These are phyloP conservation scores for Eruca vesicaria DNA, from an alignment of 441 rosid species.

Conservation along the genomic window DNA sequence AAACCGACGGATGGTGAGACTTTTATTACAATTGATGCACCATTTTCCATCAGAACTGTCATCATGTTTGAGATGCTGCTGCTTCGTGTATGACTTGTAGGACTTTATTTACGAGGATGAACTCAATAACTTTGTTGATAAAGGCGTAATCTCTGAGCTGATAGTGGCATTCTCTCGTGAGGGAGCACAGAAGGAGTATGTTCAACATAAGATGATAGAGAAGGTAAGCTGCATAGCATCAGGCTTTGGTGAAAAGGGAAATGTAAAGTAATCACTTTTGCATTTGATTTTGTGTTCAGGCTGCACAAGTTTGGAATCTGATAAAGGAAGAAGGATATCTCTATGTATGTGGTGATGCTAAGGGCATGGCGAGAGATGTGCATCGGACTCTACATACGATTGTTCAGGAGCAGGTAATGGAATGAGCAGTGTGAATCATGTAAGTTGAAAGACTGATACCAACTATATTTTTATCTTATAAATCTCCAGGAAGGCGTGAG, in stretches of 20 bases:
- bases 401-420: slow-evolving; percentile 58
- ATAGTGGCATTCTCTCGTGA: slow-evolving; percentile 70
- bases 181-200: slow-evolving; percentile 69
- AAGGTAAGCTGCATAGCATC: slow-evolving; percentile 36
- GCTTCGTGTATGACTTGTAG: slow-evolving; percentile 29
- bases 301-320: slow-evolving; percentile 51
- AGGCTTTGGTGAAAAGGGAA: not conserved
- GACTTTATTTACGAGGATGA: slow-evolving; percentile 70
- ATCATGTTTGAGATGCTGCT: not conserved
- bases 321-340: slow-evolving; percentile 52
- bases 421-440: not conserved
- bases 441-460: not conserved
- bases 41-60: slow-evolving; percentile 5
- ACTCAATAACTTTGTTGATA: slow-evolving; percentile 50
- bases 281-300: slow-evolving; percentile 36
- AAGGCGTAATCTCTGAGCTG: slow-evolving; percentile 60
- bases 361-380: slow-evolving; percentile 73
- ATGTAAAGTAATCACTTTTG: not conserved
- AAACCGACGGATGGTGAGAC: slow-evolving; percentile 57
- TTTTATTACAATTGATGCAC: not conserved
- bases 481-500: slow-evolving; percentile 43
- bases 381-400: slow-evolving; percentile 63
- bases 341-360: slow-evolving; percentile 73
- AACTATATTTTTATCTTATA: not conserved
- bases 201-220: slow-evolving; percentile 64